Conservation (phyloP, 2,329 filamentous ascomycete species). For the Teratosphaeria viscida region DNA sequence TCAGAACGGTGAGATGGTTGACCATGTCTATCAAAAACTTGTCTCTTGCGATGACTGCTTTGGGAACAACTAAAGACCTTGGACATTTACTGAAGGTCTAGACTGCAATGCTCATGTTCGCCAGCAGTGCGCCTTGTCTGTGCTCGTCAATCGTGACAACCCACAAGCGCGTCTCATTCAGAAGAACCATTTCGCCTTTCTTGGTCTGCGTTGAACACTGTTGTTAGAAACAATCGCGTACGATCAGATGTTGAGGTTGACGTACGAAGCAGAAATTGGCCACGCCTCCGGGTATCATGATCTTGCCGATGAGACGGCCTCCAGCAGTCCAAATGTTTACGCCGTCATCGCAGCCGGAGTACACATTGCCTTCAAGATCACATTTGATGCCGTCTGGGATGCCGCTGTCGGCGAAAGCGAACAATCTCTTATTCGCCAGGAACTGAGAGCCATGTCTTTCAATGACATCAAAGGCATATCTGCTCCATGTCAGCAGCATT, state of each 20-base stretch:
- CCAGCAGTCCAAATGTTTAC: conserved; percentile 44
- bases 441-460: conserved; percentile 15
- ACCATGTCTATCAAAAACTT: not conserved
- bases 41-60: not conserved
- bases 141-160: conserved; percentile 10
- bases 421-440: conserved; percentile 17
- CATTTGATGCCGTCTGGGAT: conserved; percentile 51
- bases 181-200: conserved; percentile 16
- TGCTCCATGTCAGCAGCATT: not conserved
- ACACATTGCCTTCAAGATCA: conserved; percentile 46
- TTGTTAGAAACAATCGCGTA: not conserved
- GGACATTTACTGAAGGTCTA: not conserved
- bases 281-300: conserved; percentile 37
- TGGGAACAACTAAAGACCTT: not conserved
- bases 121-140: conserved; percentile 17
- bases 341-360: conserved; percentile 45
- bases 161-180: conserved; percentile 19
- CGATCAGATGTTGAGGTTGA: not conserved
- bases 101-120: conserved; percentile 17
- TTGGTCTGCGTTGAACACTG: not conserved
- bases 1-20: not conserved
- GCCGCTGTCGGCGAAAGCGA: conserved; percentile 28
- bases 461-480: conserved; percentile 22
- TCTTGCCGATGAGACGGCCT: conserved; percentile 46
- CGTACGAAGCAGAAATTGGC: conserved; percentile 24